A percentile compares a stretch with the other conserved stretches of the same genome.
Conservation (phyloP, 2,329 filamentous ascomycete genomes). For the Epichloe sp. region DNA sequence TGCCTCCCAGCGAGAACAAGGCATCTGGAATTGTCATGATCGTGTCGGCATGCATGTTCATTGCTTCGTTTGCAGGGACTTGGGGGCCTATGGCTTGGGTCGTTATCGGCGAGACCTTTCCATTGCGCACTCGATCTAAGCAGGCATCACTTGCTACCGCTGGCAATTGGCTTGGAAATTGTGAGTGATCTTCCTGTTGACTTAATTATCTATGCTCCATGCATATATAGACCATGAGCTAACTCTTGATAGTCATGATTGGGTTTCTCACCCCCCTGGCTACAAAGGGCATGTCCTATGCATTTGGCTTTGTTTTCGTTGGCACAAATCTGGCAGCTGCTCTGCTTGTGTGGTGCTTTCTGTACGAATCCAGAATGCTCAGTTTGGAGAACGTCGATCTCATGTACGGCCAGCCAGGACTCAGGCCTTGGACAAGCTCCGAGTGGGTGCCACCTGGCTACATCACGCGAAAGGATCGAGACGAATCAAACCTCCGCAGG, state of each 20-base stretch:
- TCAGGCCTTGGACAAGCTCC: constrained; percentile 49
- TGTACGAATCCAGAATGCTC: constrained; percentile 51
- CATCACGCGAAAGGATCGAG: constrained; percentile 24
- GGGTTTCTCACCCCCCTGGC: constrained; percentile 56
- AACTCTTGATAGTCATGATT: constrained; percentile 37
- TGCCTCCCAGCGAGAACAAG: constrained; percentile 27
- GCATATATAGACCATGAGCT: neutral
- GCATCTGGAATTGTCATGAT: constrained; percentile 55
- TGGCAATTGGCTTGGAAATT: constrained; percentile 48
- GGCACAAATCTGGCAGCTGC: constrained; percentile 46
- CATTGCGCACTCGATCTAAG: constrained; percentile 40
- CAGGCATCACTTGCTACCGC: constrained; percentile 41
- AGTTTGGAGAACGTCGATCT: constrained; percentile 60
- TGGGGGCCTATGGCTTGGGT: constrained; percentile 62
- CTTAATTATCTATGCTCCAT: neutral
- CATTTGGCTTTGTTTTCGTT: constrained; percentile 53
- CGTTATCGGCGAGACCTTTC: constrained; percentile 53
- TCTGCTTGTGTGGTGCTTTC: constrained; percentile 53
- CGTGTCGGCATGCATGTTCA: constrained; percentile 61
- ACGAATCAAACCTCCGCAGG: constrained; percentile 15
- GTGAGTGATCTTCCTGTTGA: constrained; percentile 11
- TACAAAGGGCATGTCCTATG: constrained; percentile 44
- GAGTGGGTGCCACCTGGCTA: constrained; percentile 38
- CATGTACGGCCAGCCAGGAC: constrained; percentile 47
- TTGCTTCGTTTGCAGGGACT: constrained; percentile 54